These are phyloP conservation scores for Citeromyces matritensis DNA, from an alignment of 805 yeast genomes.

Conservation along the genomic window DNA sequence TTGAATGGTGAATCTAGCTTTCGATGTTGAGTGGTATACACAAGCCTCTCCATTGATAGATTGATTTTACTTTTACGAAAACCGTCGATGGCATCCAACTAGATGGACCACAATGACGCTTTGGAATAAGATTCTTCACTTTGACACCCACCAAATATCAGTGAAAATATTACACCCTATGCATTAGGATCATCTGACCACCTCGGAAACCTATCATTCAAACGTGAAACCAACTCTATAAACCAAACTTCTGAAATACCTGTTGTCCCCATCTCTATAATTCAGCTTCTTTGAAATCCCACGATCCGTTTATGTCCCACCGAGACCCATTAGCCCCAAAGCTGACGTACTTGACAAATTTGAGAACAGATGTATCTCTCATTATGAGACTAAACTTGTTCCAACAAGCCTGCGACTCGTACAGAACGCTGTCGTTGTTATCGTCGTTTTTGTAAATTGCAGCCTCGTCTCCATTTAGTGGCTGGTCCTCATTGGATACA, in stretches of 20 bases:
- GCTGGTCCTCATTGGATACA: slow-evolving; percentile 23
- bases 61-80: no score
- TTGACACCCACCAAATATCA: no score
- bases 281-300: slow-evolving; percentile 47
- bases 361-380: slow-evolving; percentile 75
- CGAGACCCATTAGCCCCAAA: slow-evolving; percentile 78
- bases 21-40: no score
- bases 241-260: no score
- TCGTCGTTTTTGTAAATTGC: slow-evolving; percentile 62
- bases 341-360: slow-evolving; percentile 87
- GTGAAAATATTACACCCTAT: not conserved
- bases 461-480: slow-evolving; percentile 48
- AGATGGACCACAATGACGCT: no score
- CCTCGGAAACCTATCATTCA: no score
- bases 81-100: no score
- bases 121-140: no score
- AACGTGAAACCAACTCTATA: no score
- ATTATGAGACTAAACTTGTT: slow-evolving; percentile 64
- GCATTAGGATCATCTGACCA: not conserved
- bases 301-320: slow-evolving; percentile 78
- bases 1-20: no score
- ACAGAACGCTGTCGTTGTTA: slow-evolving; percentile 62
- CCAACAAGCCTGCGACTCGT: slow-evolving; percentile 74
- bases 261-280: no score
- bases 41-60: no score